Evolutionary conservation across 495 filamentous ascomycete species (phyloP).

Genomic region (Usnea hakonensis): DNA sequence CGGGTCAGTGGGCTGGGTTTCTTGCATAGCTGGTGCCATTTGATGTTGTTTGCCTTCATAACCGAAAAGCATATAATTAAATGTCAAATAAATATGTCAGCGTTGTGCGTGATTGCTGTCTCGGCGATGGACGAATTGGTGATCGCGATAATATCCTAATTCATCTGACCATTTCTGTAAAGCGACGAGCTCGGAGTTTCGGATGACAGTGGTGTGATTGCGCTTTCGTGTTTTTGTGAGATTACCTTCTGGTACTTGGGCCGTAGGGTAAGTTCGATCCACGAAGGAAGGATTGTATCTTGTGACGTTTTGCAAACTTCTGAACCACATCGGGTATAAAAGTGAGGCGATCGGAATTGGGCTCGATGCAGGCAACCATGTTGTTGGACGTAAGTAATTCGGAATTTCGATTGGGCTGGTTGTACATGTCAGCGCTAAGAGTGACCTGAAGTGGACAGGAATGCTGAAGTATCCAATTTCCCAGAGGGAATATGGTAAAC

Average conservation of each 20-base stretch:
- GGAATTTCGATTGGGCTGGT: neutral
- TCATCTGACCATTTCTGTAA: neutral
- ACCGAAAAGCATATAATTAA: slow-evolving; percentile 9
- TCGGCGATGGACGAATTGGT: neutral
- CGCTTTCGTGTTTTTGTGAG: neutral
- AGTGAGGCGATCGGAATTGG: slow-evolving; percentile 1
- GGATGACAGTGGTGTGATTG: neutral
- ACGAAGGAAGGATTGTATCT: neutral
- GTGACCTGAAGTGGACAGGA: neutral
- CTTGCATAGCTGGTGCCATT: slow-evolving; percentile 6
- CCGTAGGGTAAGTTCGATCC: neutral
- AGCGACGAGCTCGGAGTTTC: neutral
- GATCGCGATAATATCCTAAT: neutral
- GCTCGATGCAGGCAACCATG: slow-evolving; percentile 11
- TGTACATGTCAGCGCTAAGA: neutral
- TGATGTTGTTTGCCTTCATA: slow-evolving; percentile 5
- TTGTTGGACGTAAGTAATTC: neutral
- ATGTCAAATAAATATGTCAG: slow-evolving; percentile 5
- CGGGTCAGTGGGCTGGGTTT: neutral
- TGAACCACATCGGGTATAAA: slow-evolving; percentile 4
- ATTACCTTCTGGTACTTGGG: neutral
- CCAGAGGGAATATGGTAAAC: neutral
- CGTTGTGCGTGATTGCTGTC: neutral
- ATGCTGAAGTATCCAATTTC: neutral
- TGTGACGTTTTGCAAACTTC: slow-evolving; percentile 3